Percentiles rank a stretch among this genome's conserved stretches.
phyloP scores from a whole-genome alignment of 306 rosid genomes.

The Rubus parviflorus region DNA sequence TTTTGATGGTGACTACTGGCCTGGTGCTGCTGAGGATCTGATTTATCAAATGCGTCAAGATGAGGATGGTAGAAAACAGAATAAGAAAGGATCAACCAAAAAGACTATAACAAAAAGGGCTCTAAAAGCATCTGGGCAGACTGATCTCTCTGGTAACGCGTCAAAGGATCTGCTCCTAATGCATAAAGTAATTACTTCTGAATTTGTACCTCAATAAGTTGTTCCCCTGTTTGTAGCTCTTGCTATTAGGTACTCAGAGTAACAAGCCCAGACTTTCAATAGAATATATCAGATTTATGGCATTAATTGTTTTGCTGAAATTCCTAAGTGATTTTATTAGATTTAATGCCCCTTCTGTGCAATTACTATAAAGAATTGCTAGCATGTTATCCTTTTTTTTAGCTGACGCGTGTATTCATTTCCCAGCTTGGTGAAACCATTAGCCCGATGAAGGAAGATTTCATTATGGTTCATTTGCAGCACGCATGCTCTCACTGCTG shows the following conservation, averaged over 20 bases:
- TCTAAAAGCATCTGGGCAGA: conserved; percentile 89
- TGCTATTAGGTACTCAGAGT: neutral
- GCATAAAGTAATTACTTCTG: conserved; percentile 77
- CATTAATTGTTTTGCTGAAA: neutral
- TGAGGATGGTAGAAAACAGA: conserved; percentile 93
- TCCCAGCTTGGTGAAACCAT: conserved; percentile 97
- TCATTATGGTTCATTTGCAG: conserved; percentile 97
- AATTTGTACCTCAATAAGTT: conserved; percentile 1
- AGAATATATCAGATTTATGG: neutral
- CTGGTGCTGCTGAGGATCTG: conserved; percentile 98
- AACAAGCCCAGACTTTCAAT: neutral
- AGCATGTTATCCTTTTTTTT: neutral
- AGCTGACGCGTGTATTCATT: conserved; percentile 25
- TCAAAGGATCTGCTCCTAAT: conserved; percentile 92
- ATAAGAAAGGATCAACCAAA: conserved; percentile 84
- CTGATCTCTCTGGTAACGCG: conserved; percentile 93
- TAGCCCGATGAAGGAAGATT: conserved; percentile 96
- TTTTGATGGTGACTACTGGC: conserved; percentile 99
- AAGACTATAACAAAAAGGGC: conserved; percentile 93
- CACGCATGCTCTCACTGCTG: conserved; percentile 81
- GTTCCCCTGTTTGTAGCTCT: neutral
- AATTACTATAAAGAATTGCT: neutral
- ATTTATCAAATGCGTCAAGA: conserved; percentile 95
- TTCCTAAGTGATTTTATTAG: neutral
- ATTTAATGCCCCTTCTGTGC: neutral